Conservation (phyloP, 495 filamentous ascomycete genomes). For the Penicillium arizonense region DNA sequence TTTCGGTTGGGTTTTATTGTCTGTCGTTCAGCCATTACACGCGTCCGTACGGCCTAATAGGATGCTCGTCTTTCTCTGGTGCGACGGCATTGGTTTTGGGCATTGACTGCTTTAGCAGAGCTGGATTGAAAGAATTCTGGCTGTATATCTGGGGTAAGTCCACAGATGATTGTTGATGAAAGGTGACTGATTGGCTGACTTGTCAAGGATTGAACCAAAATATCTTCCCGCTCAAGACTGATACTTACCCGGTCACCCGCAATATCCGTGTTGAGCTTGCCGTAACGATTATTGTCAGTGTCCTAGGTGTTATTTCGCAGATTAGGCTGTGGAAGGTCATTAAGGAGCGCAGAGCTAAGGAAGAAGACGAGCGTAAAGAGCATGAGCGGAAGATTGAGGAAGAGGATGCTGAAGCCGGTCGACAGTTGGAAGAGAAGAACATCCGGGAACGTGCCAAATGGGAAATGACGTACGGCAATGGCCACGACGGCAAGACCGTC, state of each 20-base stretch:
- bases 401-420: slow-evolving; percentile 67
- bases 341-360: slow-evolving; percentile 64
- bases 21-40: slow-evolving; percentile 80
- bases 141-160: slow-evolving; percentile 81
- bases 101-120: slow-evolving; percentile 87
- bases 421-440: slow-evolving; percentile 65
- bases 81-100: slow-evolving; percentile 76
- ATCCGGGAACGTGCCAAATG: slow-evolving; percentile 68
- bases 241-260: slow-evolving; percentile 82
- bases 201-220: slow-evolving; percentile 66
- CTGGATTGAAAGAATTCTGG: slow-evolving; percentile 95
- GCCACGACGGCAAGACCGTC: slow-evolving; percentile 14
- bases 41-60: slow-evolving; percentile 72
- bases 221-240: slow-evolving; percentile 70
- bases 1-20: slow-evolving; percentile 64
- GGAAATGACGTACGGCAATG: slow-evolving; percentile 70
- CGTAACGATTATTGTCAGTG: slow-evolving; percentile 66
- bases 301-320: slow-evolving; percentile 79
- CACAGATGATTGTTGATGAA: background rate
- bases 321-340: slow-evolving; percentile 87
- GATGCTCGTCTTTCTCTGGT: slow-evolving; percentile 74
- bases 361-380: slow-evolving; percentile 53
- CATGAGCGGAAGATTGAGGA: slow-evolving; percentile 60
- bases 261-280: slow-evolving; percentile 87
- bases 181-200: slow-evolving; percentile 7